phyloP scores from a whole-genome alignment of 805 yeast genomes.

The Priceomyces medius region DNA sequence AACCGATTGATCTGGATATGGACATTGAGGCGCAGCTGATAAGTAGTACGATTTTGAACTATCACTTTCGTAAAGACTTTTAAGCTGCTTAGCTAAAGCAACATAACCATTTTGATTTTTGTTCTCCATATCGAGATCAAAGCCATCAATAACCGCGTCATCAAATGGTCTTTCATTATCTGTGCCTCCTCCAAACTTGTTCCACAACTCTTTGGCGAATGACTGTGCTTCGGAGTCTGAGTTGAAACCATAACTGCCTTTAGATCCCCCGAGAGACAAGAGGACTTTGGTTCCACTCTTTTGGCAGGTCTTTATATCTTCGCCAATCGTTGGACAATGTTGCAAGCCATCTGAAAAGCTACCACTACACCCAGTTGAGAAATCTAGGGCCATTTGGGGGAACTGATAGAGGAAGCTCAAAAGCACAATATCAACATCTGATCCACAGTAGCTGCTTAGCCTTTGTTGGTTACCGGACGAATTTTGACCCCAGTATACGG shows the following conservation, averaged over 20 bases:
- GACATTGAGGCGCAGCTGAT: conserved; percentile 92
- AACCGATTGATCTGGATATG: conserved; percentile 65
- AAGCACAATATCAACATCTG: conserved; percentile 65
- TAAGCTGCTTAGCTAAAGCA: conserved; percentile 29
- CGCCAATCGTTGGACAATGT: conserved; percentile 37
- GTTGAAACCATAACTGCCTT: conserved; percentile 47
- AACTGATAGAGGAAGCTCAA: conserved; percentile 66
- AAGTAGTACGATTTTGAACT: conserved; percentile 61
- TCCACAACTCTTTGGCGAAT: conserved; percentile 44
- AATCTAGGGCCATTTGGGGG: conserved; percentile 34
- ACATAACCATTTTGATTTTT: conserved; percentile 18
- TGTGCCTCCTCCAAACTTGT: conserved; percentile 33
- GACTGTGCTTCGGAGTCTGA: conserved; percentile 52
- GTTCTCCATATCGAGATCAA: conserved; percentile 32
- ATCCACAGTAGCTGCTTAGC: conserved; percentile 53
- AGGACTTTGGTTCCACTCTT: conserved; percentile 67
- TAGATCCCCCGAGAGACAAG: conserved; percentile 58
- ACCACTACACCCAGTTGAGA: conserved; percentile 20
- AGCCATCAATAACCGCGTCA: conserved; percentile 31
- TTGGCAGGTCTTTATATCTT: conserved; percentile 74
- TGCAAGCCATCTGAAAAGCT: conserved; percentile 40
- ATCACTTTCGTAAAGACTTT: conserved; percentile 15
- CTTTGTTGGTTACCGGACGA: conserved; percentile 17
- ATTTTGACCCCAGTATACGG: conserved; percentile 84
- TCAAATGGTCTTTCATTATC: conserved; percentile 22